A percentile compares a stretch with the other conserved stretches of the same genome.
Evolutionary conservation across 176 grass and related monocot genomes (phyloP).

Genomic region (Cenchrus purpureus): DNA sequence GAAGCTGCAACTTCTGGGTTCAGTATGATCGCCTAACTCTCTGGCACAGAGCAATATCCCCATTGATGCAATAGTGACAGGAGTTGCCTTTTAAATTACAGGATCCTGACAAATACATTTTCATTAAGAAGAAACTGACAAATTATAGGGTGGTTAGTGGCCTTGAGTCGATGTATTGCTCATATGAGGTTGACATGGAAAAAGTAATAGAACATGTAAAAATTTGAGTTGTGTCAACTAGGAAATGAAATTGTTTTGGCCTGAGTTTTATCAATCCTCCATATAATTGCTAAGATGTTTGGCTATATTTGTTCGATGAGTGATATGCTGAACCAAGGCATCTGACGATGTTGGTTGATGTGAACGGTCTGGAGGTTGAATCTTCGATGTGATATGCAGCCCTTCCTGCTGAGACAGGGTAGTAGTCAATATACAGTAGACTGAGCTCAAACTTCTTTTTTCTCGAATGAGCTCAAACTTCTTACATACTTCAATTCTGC

Average conservation of each 20-base stretch:
- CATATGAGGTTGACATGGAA: constrained; percentile 1
- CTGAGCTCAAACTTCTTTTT: neutral
- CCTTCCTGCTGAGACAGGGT: neutral
- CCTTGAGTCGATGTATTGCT: constrained; percentile 3
- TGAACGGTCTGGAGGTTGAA: neutral
- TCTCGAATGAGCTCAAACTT: too few species aligned
- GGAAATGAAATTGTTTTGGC: neutral
- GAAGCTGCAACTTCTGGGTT: neutral
- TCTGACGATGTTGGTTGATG: neutral
- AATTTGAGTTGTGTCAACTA: neutral
- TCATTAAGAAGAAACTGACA: neutral
- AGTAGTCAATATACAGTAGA: neutral
- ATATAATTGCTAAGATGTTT: neutral
- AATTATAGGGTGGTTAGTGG: neutral
- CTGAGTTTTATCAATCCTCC: constrained; percentile 10
- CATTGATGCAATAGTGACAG: neutral
- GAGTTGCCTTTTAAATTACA: constrained; percentile 6
- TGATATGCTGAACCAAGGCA: constrained; percentile 3
- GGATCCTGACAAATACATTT: neutral
- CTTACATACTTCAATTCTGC: neutral
- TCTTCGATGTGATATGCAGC: constrained; percentile 10
- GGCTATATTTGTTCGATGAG: neutral
- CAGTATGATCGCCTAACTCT: constrained; percentile 16
- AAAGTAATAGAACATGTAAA: neutral
- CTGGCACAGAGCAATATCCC: neutral